These are phyloP conservation scores for Russula emetica DNA, from an alignment of 768 basidiomycete species.

Conservation along the genomic window DNA sequence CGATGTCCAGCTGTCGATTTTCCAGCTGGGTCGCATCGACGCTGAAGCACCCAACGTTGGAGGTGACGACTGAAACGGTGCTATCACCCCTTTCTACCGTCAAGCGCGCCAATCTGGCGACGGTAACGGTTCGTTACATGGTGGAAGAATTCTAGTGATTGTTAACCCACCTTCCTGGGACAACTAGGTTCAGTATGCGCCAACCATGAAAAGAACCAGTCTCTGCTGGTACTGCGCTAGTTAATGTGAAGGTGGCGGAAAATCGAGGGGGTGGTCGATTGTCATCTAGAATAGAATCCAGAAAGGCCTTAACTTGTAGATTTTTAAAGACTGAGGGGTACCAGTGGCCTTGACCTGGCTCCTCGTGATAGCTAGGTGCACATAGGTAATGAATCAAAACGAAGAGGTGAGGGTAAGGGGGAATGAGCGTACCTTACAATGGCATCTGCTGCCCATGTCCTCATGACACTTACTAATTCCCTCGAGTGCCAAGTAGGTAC, in stretches of 20 bases:
- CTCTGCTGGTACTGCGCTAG: slow-evolving; percentile 64
- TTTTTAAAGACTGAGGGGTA: slow-evolving; percentile 58
- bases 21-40: slow-evolving; percentile 1
- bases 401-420: background rate
- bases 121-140: background rate
- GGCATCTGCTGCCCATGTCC: slow-evolving; percentile 50
- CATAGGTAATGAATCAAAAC: background rate
- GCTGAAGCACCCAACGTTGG: slow-evolving; percentile 32
- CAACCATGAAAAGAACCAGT: slow-evolving; percentile 69
- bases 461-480: slow-evolving; percentile 54
- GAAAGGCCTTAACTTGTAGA: slow-evolving; percentile 50
- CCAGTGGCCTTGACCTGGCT: slow-evolving; percentile 63
- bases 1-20: slow-evolving; percentile 19
- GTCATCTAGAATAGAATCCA: slow-evolving; percentile 38
- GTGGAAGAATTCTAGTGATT: background rate
- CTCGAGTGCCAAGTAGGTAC: slow-evolving; percentile 86
- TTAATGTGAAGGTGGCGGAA: slow-evolving; percentile 56
- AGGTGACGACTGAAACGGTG: slow-evolving; percentile 26
- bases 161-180: slow-evolving; percentile 62
- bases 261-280: background rate
- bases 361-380: slow-evolving; percentile 53
- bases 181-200: slow-evolving; percentile 50
- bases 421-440: slow-evolving; percentile 47
- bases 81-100: slow-evolving; percentile 29
- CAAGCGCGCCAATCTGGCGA: slow-evolving; percentile 40